Evolutionary conservation across 345 rosid species (phyloP).

Genomic region (Pugionium cornutum): DNA sequence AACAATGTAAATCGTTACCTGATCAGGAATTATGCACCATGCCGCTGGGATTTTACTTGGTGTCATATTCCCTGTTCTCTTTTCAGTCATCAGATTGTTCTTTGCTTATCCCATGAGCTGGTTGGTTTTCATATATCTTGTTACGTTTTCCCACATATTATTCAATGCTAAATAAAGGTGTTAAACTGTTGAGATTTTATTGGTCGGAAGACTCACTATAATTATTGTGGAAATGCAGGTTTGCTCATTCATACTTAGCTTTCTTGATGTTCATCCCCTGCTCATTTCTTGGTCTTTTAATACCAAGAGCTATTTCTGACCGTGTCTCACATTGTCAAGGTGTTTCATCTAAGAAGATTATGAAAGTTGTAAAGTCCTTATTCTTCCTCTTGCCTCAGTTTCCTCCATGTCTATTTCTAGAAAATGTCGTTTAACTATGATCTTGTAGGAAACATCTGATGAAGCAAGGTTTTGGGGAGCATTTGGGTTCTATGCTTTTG

Average conservation of each 20-base stretch:
- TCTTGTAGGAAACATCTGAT: slow-evolving; percentile 63
- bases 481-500: slow-evolving; percentile 70
- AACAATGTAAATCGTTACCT: slow-evolving; percentile 22
- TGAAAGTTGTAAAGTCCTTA: slow-evolving; percentile 61
- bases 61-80: slow-evolving; percentile 62
- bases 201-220: slow-evolving; percentile 19
- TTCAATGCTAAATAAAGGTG: slow-evolving; percentile 1
- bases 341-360: slow-evolving; percentile 52
- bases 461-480: slow-evolving; percentile 99
- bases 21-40: slow-evolving; percentile 75
- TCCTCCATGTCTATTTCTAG: slow-evolving; percentile 10
- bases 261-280: slow-evolving; percentile 83
- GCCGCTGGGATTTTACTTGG: slow-evolving; percentile 66
- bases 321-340: slow-evolving; percentile 60
- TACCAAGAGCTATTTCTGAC: slow-evolving; percentile 63
- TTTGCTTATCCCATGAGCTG: slow-evolving; percentile 82
- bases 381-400: slow-evolving; percentile 22
- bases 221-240: slow-evolving; percentile 62
- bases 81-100: slow-evolving; percentile 72
- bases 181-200: slow-evolving; percentile 8
- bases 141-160: slow-evolving; percentile 4
- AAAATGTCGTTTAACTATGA: slow-evolving; percentile 27
- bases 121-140: slow-evolving; percentile 44
- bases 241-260: slow-evolving; percentile 85
- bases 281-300: slow-evolving; percentile 74